Conservation (phyloP, 345 rosid genomes). For the Gossypium anomalum region DNA sequence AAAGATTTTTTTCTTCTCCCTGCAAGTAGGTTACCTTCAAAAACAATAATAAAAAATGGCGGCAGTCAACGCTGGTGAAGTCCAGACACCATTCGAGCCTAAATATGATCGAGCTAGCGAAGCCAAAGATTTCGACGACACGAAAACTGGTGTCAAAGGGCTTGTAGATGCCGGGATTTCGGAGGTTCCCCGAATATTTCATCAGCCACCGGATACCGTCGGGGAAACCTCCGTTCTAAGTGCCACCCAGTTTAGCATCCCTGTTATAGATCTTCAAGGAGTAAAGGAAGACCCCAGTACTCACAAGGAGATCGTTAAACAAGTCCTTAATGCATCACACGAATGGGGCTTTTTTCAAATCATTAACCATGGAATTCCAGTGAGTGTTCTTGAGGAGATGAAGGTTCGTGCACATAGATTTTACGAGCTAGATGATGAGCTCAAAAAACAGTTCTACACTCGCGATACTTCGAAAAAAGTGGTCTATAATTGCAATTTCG, state of each 20-base stretch:
- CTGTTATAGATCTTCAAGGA: not conserved
- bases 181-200: constrained; percentile 4
- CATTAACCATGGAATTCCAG: constrained; percentile 1
- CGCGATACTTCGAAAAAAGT: not conserved
- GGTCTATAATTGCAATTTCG: not conserved
- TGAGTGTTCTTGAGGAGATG: not conserved
- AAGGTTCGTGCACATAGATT: not conserved
- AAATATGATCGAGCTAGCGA: not conserved
- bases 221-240: not conserved
- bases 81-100: too few relatives aligned
- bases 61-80: too few relatives aligned
- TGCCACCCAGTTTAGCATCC: not conserved
- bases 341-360: not conserved
- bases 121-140: not conserved
- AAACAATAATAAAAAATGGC: too few relatives aligned
- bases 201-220: not conserved
- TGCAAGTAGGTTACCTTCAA: too few relatives aligned
- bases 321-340: not conserved
- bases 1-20: too few relatives aligned
- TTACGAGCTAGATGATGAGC: not conserved
- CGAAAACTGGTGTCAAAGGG: not conserved
- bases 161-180: not conserved
- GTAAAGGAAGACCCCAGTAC: not conserved
- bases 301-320: not conserved
- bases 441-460: not conserved